Base-by-base conservation (phyloP, 2,329 filamentous ascomycete genomes). In the Paraphoma chrysanthemicola region DNA sequence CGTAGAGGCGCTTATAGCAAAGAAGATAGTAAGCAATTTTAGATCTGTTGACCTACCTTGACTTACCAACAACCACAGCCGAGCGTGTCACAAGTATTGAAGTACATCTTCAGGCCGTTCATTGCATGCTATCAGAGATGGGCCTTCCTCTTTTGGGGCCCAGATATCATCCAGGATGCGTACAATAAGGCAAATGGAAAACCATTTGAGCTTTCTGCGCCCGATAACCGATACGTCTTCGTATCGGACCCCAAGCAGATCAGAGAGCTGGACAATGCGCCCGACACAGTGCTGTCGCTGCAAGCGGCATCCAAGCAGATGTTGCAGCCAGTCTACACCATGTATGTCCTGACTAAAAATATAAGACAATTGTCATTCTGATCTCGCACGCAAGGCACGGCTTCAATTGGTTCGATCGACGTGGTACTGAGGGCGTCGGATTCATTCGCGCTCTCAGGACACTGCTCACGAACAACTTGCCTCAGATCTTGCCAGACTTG, bases 361-460 rank as follows among this genome's bases (percentile, higher is more conserved):
- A 36, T 14, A 36, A 36, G 33, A 36, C 33, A 23, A 23, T 23
- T 23, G 23, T 23, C 3, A 23, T 36, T 36, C 33, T 36, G 33
- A 36, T 14, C 3, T 36, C 10, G 23, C 23, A 36, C 14, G 33
- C 33, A 36, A 36, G 33, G 33, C 39, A 42, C n/a, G 63, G 66
- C 7, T 73, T 74, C 56, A 67, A 75, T 41, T 75, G 72, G 72
- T 61, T 64, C 41, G 66, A 74, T 30, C 48, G 44, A 1, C 46
- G 68, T 28, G 70, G 71, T 5, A 63, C 55, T 8, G 71, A 73
- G 36, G 71, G 72, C 1, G 60, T 67, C 5, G 64, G 62, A 0
- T 72, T 74, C 23, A 52, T 71, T 10, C 49, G 60, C 0, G 56
- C 63, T 28, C 57, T 67, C 33, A 64, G 23, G 36, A 68, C 64